Percentiles rank a stretch among this genome's conserved stretches.
Evolutionary conservation across 345 rosid species (phyloP).

Genomic region (Acer saccharum): DNA sequence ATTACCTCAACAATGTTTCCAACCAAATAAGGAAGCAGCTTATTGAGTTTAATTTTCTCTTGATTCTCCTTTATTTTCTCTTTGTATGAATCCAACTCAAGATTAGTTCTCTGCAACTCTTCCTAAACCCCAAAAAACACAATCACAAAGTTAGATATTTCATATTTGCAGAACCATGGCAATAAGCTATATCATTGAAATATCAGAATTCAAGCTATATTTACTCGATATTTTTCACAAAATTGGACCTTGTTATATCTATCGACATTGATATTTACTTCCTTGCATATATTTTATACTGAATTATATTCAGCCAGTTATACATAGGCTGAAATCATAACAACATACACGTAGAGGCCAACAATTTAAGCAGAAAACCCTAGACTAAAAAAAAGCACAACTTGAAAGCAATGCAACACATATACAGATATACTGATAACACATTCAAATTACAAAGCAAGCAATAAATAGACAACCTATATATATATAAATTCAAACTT

Average conservation of each 20-base stretch:
- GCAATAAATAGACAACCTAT: background rate
- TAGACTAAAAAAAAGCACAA: background rate
- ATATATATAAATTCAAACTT: background rate
- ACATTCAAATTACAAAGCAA: background rate
- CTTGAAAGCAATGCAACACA: background rate
- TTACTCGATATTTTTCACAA: background rate
- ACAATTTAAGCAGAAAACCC: background rate
- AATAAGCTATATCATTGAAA: too few species aligned
- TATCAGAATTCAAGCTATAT: too few species aligned
- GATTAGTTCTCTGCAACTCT: conserved; percentile 82
- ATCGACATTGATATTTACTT: background rate
- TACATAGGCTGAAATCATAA: too few species aligned
- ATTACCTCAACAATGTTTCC: conserved; percentile 98
- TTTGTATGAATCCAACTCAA: conserved; percentile 83
- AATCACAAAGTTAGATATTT: background rate
- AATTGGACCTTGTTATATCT: too few species aligned
- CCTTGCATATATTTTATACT: background rate
- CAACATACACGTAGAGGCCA: background rate
- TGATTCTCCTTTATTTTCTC: conserved; percentile 98
- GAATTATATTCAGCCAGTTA: too few species aligned
- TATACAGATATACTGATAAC: background rate
- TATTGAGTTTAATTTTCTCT: conserved; percentile 97
- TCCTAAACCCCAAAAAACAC: conserved; percentile 50
- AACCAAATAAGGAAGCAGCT: conserved; percentile 97
- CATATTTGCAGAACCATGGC: background rate